Evolutionary conservation across 176 grass and related monocot genomes (phyloP).

Genomic region (Poa pratensis): DNA sequence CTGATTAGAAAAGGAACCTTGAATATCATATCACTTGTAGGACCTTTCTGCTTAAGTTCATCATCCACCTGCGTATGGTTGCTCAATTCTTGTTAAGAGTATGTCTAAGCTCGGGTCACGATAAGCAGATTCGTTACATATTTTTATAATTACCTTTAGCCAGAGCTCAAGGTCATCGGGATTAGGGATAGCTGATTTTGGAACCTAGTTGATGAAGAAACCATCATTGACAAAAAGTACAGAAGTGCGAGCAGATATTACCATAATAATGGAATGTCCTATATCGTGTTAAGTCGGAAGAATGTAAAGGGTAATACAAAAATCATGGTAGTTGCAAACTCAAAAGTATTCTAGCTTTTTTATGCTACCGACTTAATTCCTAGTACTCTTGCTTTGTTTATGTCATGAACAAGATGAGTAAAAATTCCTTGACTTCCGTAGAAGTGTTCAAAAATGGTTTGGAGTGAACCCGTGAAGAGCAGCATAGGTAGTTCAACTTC

Average conservation of each 20-base stretch:
- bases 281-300: neutral
- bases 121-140: conserved; percentile 5
- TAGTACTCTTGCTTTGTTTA: neutral
- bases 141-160: conserved; percentile 72
- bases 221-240: no score
- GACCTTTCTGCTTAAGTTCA: conserved; percentile 86
- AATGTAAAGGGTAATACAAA: neutral
- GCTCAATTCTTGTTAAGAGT: conserved; percentile 2
- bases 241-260: no score
- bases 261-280: conserved; percentile 1
- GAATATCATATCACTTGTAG: conserved; percentile 94
- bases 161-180: conserved; percentile 89
- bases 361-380: neutral
- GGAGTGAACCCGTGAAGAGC: neutral
- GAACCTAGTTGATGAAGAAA: conserved; percentile 46
- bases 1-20: conserved; percentile 94
- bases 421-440: no score
- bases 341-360: neutral
- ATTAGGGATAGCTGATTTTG: conserved; percentile 78
- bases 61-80: conserved; percentile 71
- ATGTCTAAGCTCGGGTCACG: neutral
- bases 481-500: neutral
- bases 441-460: neutral
- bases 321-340: no score
- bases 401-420: neutral